Conservation (phyloP, 2,329 filamentous ascomycete genomes). For the Triangularia setosa region DNA sequence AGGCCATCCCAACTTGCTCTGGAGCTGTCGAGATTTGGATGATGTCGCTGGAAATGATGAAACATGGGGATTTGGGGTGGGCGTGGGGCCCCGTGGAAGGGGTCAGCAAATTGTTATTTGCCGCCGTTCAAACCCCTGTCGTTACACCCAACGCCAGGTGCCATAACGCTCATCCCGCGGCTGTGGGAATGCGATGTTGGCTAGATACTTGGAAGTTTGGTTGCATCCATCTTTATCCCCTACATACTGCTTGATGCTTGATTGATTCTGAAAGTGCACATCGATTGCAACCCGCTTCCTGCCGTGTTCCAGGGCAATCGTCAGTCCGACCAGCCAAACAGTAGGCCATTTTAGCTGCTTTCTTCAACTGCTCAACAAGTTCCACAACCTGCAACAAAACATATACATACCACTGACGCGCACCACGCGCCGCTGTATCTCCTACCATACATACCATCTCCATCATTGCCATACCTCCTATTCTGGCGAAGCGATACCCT, state of each 20-base stretch:
- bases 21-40: background rate
- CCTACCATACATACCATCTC: background rate
- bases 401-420: constrained; percentile 7
- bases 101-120: background rate
- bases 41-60: background rate
- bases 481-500: background rate
- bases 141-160: background rate
- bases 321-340: background rate
- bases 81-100: background rate
- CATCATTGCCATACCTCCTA: background rate
- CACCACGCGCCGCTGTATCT: background rate
- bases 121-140: background rate
- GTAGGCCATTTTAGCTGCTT: background rate
- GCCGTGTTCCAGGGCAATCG: background rate
- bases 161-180: background rate
- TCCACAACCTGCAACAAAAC: constrained; percentile 1
- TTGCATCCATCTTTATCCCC: background rate
- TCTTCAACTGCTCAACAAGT: background rate
- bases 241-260: background rate
- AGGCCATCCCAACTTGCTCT: background rate
- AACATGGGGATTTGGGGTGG: background rate
- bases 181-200: background rate
- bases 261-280: background rate
- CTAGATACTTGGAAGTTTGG: background rate
- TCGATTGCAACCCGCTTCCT: background rate